Conservation (phyloP, 805 yeast genomes). For the Schwanniomyces occidentalis region DNA sequence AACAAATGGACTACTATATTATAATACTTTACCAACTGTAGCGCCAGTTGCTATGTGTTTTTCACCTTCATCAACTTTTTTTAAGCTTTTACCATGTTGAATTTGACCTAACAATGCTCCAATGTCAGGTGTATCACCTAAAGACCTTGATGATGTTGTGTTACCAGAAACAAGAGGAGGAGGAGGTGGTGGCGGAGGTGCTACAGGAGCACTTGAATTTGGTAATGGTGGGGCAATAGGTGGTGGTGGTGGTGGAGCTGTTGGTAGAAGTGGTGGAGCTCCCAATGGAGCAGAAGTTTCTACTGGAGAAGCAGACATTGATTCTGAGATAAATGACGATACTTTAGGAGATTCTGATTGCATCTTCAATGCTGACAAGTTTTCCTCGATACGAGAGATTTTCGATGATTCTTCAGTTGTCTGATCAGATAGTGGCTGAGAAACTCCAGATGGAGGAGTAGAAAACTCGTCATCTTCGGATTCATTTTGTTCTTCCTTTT, state of each 20-base stretch:
- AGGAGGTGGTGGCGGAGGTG: conserved; percentile 27
- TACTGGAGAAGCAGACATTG: too few relatives aligned
- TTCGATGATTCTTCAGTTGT: too few relatives aligned
- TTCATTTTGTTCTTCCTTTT: neutral
- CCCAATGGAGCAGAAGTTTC: conserved; percentile 20
- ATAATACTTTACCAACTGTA: conserved; percentile 50
- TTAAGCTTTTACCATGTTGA: conserved; percentile 50
- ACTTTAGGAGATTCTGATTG: too few relatives aligned
- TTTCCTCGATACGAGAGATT: too few relatives aligned
- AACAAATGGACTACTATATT: conserved; percentile 1
- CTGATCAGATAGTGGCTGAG: conserved; percentile 4
- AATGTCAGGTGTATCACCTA: conserved; percentile 37
- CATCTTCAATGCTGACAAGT: too few relatives aligned
- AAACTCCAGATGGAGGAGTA: conserved; percentile 8
- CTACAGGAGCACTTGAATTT: conserved; percentile 22
- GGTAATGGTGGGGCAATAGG: conserved; percentile 25
- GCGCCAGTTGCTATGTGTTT: conserved; percentile 48
- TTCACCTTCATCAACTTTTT: conserved; percentile 50
- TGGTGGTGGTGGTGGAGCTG: conserved; percentile 17
- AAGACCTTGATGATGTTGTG: conserved; percentile 15
- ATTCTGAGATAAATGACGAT: too few relatives aligned
- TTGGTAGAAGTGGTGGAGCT: conserved; percentile 12
- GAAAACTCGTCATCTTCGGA: conserved; percentile 4
- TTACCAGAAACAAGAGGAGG: conserved; percentile 30
- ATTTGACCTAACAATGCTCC: conserved; percentile 59